Conservation (phyloP, 768 basidiomycete genomes). For the Macrolepiota albuminosa region DNA sequence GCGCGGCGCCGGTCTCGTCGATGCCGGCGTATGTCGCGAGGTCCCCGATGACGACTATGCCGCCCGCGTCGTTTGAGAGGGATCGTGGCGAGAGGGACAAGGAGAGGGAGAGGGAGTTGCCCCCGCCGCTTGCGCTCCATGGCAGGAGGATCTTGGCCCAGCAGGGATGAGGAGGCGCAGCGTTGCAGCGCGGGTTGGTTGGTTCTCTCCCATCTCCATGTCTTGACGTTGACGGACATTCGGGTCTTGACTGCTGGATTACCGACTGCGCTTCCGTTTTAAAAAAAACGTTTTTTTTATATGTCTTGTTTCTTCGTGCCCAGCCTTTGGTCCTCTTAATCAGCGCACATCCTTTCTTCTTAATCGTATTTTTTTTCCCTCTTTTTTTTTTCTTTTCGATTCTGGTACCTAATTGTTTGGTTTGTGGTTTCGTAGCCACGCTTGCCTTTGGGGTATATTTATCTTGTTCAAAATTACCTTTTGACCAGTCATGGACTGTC, state of each 20-base stretch:
- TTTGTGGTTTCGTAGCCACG: not conserved
- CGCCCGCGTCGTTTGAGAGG: conserved; percentile 50
- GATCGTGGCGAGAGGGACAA: conserved; percentile 45
- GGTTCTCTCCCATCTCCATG: not conserved
- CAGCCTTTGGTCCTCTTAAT: not conserved
- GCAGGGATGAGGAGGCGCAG: conserved; percentile 22
- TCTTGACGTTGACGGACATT: not conserved
- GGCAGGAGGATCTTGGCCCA: conserved; percentile 33
- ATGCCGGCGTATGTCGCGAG: conserved; percentile 24
- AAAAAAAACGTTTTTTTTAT: not conserved
- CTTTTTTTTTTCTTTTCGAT: not conserved
- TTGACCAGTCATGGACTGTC: not conserved
- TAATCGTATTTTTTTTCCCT: not conserved
- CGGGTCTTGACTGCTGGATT: too few species aligned
- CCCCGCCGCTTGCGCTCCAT: conserved; percentile 39
- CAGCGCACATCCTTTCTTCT: not conserved
- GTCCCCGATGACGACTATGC: conserved; percentile 33
- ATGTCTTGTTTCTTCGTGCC: not conserved
- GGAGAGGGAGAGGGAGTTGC: conserved; percentile 29
- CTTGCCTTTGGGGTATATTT: conserved; percentile 16
- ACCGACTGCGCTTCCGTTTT: not conserved
- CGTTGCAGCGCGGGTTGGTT: too few species aligned
- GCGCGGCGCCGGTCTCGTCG: not conserved
- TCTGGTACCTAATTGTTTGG: not conserved
- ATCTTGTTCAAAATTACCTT: conserved; percentile 8